phyloP scores from a whole-genome alignment of 1,284 basidiomycete genomes.

The Ceratobasidium sp. region DNA sequence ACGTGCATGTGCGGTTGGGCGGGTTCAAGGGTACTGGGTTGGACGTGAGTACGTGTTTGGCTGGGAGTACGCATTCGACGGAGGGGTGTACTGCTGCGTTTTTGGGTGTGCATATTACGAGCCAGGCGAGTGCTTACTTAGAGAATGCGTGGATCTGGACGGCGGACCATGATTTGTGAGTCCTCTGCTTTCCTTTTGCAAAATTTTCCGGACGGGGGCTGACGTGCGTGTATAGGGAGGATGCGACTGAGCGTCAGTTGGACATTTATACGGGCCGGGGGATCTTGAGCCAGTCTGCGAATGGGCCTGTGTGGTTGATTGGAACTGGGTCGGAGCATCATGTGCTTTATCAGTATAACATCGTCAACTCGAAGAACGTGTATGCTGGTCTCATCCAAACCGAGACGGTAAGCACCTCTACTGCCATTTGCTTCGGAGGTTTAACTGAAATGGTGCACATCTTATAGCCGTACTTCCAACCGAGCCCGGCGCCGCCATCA shows the following conservation, averaged over 20 bases:
- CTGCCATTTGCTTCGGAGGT: no score
- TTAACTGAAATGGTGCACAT: no score
- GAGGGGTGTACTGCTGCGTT: conserved; percentile 68
- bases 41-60: conserved; percentile 59
- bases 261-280: conserved; percentile 76
- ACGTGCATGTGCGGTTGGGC: conserved; percentile 64
- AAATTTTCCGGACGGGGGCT: neutral
- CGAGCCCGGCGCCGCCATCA: conserved; percentile 34
- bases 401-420: conserved; percentile 21
- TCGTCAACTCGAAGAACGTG: conserved; percentile 70
- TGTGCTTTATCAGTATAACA: conserved; percentile 71
- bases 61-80: conserved; percentile 53
- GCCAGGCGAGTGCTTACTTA: conserved; percentile 61
- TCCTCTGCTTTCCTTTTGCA: neutral
- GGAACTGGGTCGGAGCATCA: conserved; percentile 65
- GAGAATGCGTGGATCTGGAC: conserved; percentile 78
- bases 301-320: conserved; percentile 52
- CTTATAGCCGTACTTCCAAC: conserved; percentile 45
- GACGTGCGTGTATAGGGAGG: neutral
- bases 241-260: conserved; percentile 56
- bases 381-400: conserved; percentile 77
- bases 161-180: conserved; percentile 68
- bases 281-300: conserved; percentile 67
- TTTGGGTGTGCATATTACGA: conserved; percentile 70
- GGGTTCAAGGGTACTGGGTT: conserved; percentile 67